Percentiles rank a stretch among this genome's conserved stretches.
Evolutionary conservation across 2,329 filamentous ascomycete species (phyloP).

Genomic region (Aspergillus neotritici): DNA sequence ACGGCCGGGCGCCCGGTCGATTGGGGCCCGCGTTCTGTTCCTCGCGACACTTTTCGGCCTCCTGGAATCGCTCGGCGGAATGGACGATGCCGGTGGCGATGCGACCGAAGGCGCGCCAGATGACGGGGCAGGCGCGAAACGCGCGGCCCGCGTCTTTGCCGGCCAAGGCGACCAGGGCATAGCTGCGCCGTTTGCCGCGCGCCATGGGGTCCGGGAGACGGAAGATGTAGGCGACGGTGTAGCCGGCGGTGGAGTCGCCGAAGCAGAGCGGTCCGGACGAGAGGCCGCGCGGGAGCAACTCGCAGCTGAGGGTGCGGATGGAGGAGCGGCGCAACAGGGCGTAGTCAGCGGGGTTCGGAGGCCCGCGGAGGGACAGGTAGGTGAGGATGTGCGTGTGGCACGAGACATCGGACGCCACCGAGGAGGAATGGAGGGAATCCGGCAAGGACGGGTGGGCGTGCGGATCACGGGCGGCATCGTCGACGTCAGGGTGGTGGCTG

Average conservation of each 20-base stretch:
- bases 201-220: slow-evolving; percentile 54
- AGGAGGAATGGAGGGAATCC: slow-evolving; percentile 37
- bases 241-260: slow-evolving; percentile 51
- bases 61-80: slow-evolving; percentile 41
- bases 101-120: slow-evolving; percentile 50
- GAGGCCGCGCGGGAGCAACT: slow-evolving; percentile 51
- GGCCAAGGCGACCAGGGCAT: slow-evolving; percentile 53
- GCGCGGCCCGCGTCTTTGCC: slow-evolving; percentile 47
- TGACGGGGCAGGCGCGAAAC: slow-evolving; percentile 43
- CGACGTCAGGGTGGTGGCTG: slow-evolving; percentile 28
- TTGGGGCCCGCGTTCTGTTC: slow-evolving; percentile 27
- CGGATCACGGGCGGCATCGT: slow-evolving; percentile 31
- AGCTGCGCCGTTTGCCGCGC: slow-evolving; percentile 51
- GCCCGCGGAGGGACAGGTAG: slow-evolving; percentile 54
- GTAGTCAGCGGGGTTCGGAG: slow-evolving; percentile 49
- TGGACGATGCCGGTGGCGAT: slow-evolving; percentile 50
- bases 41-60: slow-evolving; percentile 41
- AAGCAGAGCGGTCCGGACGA: slow-evolving; percentile 56
- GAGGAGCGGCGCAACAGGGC: slow-evolving; percentile 52
- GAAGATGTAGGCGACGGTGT: slow-evolving; percentile 57
- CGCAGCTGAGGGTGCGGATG: slow-evolving; percentile 54
- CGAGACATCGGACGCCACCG: slow-evolving; percentile 41
- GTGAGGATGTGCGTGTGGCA: slow-evolving; percentile 53
- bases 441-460: slow-evolving; percentile 34
- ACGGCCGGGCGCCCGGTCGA: slow-evolving; percentile 35